Evolutionary conservation across 495 filamentous ascomycete genomes (phyloP), one percentile per base, ranked within the genome.

Genomic region (Chaetomium tenue): DNA sequence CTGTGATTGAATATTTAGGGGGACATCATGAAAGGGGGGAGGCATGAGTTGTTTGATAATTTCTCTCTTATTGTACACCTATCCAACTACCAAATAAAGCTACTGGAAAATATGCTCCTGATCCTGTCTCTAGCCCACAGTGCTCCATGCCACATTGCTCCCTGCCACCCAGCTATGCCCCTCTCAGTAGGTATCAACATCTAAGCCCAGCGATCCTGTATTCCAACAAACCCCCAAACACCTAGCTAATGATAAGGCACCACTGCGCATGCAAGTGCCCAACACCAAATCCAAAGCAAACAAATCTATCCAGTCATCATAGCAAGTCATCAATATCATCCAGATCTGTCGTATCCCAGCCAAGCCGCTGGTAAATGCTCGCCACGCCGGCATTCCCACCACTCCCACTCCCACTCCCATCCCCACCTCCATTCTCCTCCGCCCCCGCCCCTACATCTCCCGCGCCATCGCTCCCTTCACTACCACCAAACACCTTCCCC

Each of bases 261-360:
- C 22, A 25, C 23, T 16, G 7, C 5, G 22, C 15, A 20, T n/a
- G n/a, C 3, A 22, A 20, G n/a, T 20, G 18, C 46, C 40, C 40
- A 44, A 44, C 40, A 30, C 26, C 28, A n/a, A 51, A 33, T 11
- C 57, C 42, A 69, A 52, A 37, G 46, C 53, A 58, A 26, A 8
- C 53, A 58, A 26, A 8, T 60, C 50, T 39, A 40, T 56, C 42
- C 5, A n/a, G 12, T 65, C 61, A 68, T 65, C 61, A 68, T 66
- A 61, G 42, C 50, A 69, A 55, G 40, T 70, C 71, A 62, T 72
- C 71, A 72, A 70, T 56, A 22, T 68, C 69, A 60, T 70, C 71
- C 42, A 66, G 47, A 58, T 69, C 68, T 37, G 88, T 84, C 70
- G 89, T 87, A 68, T 93, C 88, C 92, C 92, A 91, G 53, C 91